These are phyloP conservation scores for Cinnamomum chago DNA, from an alignment of 164 flowering plant genomes.

Conservation along the genomic window DNA sequence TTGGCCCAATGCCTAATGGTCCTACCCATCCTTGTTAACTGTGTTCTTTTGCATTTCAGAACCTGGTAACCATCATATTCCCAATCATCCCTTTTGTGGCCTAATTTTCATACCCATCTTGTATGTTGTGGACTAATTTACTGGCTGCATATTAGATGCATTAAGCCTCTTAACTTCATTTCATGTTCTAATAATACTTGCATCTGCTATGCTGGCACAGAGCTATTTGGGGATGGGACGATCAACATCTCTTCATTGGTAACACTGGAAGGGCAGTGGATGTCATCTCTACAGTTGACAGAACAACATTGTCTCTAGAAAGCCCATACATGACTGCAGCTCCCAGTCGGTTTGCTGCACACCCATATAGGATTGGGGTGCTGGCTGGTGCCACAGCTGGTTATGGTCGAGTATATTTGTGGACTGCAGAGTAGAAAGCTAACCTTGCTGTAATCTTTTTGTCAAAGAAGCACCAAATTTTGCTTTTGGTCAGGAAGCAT, in stretches of 20 bases:
- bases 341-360: constrained; percentile 72
- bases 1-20: too few species aligned
- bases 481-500: background rate
- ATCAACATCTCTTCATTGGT: constrained; percentile 65
- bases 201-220: constrained; percentile 30
- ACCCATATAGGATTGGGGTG: constrained; percentile 56
- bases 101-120: too few species aligned
- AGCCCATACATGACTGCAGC: constrained; percentile 66
- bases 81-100: too few species aligned
- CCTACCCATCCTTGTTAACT: too few species aligned
- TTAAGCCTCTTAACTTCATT: too few species aligned
- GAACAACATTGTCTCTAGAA: constrained; percentile 29
- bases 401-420: constrained; percentile 62
- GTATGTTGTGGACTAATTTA: too few species aligned
- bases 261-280: constrained; percentile 74
- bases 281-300: constrained; percentile 43
- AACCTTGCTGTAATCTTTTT: too few species aligned
- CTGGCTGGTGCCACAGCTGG: constrained; percentile 75
- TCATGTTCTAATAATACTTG: background rate
- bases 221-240: constrained; percentile 97
- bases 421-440: constrained; percentile 29
- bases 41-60: too few species aligned
- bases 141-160: too few species aligned
- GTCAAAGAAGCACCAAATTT: too few species aligned
- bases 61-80: too few species aligned